Evolutionary conservation across 805 yeast species (phyloP), one percentile per base, ranked within the genome.

Genomic region (Metschnikowia drakensbergensis): DNA sequence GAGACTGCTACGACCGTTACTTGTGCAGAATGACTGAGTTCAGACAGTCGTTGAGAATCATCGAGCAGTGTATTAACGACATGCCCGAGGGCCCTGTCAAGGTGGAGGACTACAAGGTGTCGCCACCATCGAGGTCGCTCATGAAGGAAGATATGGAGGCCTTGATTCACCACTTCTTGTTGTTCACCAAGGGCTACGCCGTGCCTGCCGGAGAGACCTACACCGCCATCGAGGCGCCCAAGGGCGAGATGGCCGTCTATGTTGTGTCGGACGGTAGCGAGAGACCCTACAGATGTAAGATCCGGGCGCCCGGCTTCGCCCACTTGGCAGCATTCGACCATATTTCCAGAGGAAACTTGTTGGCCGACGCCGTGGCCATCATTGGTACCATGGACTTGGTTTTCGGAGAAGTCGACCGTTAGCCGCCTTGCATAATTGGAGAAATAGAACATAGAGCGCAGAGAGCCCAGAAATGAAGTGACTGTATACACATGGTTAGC

Each of bases 101-200:
- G 74, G 94, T 86, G 52, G 96, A 88, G 73, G 96, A 88, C 71
- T 88, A 78, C 76, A 88, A 88, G 75, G 79, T 88, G 58, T 73
- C 82, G 45, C 89, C 94, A 31, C 96, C 96, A 33, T 83, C 96
- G 52, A 82, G 92, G 67, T 67, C 82, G 25, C 63, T 79, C 59
- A 88, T 88, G 96, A 88, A 88, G 73, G 88, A 84, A 66, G 95
- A 88, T 69, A 88, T 88, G 96, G 96, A 88, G 76, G 84, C 92
- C 23, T 77, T 88, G 58, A 88, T 88, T 66, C 96, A 88, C 68
- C 96, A 88, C 74, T 88, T 88, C 76, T 75, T 88, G 67, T 75
- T 86, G 58, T 88, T 83, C 76, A 86, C 96, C 48, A 88, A 88
- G 76, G 96, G 96, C 58, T 87, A 82, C 67, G 82, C 84, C 33